Base-by-base conservation (phyloP, 2,329 filamentous ascomycete species). In the Colletotrichum trifolii region DNA sequence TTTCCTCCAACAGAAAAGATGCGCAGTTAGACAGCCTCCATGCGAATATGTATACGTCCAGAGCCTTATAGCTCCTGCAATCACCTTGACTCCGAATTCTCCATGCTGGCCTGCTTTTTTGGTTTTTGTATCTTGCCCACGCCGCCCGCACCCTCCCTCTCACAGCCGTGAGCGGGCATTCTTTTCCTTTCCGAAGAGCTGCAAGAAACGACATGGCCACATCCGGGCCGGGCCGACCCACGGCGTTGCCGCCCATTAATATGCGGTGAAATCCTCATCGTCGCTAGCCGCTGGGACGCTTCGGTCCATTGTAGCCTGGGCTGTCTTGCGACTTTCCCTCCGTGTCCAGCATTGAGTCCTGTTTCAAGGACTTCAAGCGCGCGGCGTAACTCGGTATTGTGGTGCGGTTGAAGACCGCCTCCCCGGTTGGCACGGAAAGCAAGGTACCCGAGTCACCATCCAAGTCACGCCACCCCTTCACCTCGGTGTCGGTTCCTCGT, bases 401-500 rank as follows among this genome's bases (percentile, higher is more conserved):
- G 25, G 25, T 25, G 25, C 25, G 25, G 25, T 25, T 4, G 25
- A 25, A 25, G 4, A 25, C 25, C 25, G 4, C 25, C 25, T 5
- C 25, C 25, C 25, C 25, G 17, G 17, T 15, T 47, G 45, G n/a
- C 45, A 47, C 47, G 47, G 42, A 49, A 11, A 10, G 47, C 10
- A 33, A 25, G 47, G 8, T n/a, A 33, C 10, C 12, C 11, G 5
- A 15, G 9, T 34, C 38, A 15, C 11, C 47, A 38, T 15, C 13
- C 13, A 35, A n/a, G 11, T 17, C 12, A 42, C 36, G n/a, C 12
- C 40, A 47, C 17, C 12, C 49, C 7, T 73, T 71, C 76, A 76
- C 49, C 77, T 73, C 46, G 77, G 77, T 42, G 78, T 85, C 36
- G 87, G 84, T 58, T 97, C 94, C 75, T 97, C 85, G 59, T 91